Base-by-base conservation (phyloP, 2,329 filamentous ascomycete genomes). In the Fusarium abutilonis region DNA sequence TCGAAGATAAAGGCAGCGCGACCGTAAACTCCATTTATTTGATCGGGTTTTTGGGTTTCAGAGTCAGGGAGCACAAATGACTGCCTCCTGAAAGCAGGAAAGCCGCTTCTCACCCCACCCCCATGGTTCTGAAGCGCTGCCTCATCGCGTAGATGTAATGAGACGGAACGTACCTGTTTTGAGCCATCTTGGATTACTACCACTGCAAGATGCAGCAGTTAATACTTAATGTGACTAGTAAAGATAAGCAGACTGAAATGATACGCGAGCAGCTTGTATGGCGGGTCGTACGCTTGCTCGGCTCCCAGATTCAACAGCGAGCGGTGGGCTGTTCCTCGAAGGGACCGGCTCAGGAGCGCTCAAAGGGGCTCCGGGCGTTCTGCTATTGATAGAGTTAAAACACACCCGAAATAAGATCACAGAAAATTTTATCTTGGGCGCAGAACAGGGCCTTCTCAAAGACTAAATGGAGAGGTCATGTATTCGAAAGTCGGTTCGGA, bases 101-200 rank as follows among this genome's bases (percentile, higher is more conserved):
- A 23, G 17, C n/a, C 15, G 35, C 40, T 55, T 40, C 59, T 53
- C 61, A 63, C 64, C 67, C 59, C 63, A 52, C 67, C 58, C 48
- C 31, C 9, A 21, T 35, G 40, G 35, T 35, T 31, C n/a, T 50
- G 54, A 53, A 34, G 41, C 45, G 40, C 47, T 54, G 28, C 47
- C 53, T 56, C 43, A 39, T 47, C 31, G 47, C 35, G 19, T 42
- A 35, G 43, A 35, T 38, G 39, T 32, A 36, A 56, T 35, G 48
- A 55, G 42, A 44, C 36, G 29, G 40, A 34, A 63, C 69, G 48
- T 70, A 71, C 69, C 73, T 71, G 50, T 75, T 74, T 66, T 75
- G 73, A 62, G 74, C 73, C 74, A 75, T 75, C 40, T 63, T 69
- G 57, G 53, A 67, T 66, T 49, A 54, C 48, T 45, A 40, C 42